Evolutionary conservation across 129 eudicot genomes (phyloP), one percentile per base, ranked within the genome.

Genomic region (Centaurea solstitialis): DNA sequence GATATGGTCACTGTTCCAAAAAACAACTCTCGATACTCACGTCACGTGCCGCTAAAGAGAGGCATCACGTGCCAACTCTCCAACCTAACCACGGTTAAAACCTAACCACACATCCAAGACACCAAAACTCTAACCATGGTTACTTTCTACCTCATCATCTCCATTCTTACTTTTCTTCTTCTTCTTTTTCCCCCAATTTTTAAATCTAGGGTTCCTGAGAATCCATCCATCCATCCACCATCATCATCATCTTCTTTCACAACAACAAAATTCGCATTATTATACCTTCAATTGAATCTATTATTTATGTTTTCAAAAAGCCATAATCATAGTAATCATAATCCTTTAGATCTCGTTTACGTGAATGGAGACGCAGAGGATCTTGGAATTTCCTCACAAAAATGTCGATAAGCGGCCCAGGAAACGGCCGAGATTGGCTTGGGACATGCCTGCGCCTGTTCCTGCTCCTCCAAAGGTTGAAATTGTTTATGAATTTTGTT

Each of bases 391-490:
- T 77, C 90, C 87, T 21, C 89, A 85, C 53, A 87, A 81, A 72
- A 89, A 82, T 65, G 85, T 88, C 89, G 97, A 92, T 71, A 90
- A 90, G 38, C 83, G 97, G 12, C 97, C 97, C 3, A 80, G 94
- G 62, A 92, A 92, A 73, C 89, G 94, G 57, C 94, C 94, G 77
- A 90, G 97, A n/a, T 92, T 92, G 70, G 81, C 93, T 0, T 88
- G 97, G 94, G 94, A 92, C 76, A 72, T 88, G 84, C 87, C 90
- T 12, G 92, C 90, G 23, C 89, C 86, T 40, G 71, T 89, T 81
- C 87, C 81, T 68, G 85, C 86, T 80, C 90, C 87, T 71, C 85
- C 81, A 0, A 89, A 91, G 96, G 96, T 88, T 70, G 24, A 74
- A 21, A 7, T 67, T 28, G 12, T 26, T 10, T 74, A 4, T 57